Percentiles rank a stretch among this genome's conserved stretches.
Conservation (phyloP, 2,329 filamentous ascomycete species). For the Ceratocystis eucalypticola region DNA sequence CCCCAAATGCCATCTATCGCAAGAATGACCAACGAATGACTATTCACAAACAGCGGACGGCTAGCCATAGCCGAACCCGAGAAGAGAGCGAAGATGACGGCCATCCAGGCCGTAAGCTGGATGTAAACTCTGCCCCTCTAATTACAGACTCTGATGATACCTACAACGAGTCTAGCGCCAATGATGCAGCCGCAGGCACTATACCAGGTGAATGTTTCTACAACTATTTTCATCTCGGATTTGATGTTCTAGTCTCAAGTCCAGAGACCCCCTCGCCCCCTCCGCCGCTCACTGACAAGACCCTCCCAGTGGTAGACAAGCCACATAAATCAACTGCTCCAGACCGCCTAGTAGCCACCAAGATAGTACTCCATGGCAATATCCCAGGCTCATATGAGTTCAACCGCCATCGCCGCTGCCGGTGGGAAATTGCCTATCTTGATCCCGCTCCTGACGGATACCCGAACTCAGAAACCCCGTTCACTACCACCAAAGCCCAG, state of each 20-base stretch:
- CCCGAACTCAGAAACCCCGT: slow-evolving; percentile 64
- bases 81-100: slow-evolving; percentile 26
- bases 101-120: neutral
- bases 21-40: slow-evolving; percentile 82
- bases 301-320: slow-evolving; percentile 20
- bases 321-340: slow-evolving; percentile 30
- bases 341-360: slow-evolving; percentile 70
- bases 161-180: slow-evolving; percentile 43
- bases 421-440: slow-evolving; percentile 64
- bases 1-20: slow-evolving; percentile 85
- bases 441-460: neutral
- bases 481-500: slow-evolving; percentile 54
- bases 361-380: slow-evolving; percentile 87
- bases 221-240: slow-evolving; percentile 93
- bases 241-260: slow-evolving; percentile 82
- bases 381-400: slow-evolving; percentile 93
- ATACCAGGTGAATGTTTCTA: slow-evolving; percentile 72
- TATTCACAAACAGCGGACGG: slow-evolving; percentile 56
- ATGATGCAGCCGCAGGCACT: slow-evolving; percentile 41
- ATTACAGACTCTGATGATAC: slow-evolving; percentile 58
- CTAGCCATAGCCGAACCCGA: slow-evolving; percentile 36
- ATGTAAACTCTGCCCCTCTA: neutral
- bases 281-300: slow-evolving; percentile 36
- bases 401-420: slow-evolving; percentile 78
- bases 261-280: slow-evolving; percentile 51